Evolutionary conservation across 352 stramenopile genomes (phyloP).

Genomic region (Globisporangium cystogenes): DNA sequence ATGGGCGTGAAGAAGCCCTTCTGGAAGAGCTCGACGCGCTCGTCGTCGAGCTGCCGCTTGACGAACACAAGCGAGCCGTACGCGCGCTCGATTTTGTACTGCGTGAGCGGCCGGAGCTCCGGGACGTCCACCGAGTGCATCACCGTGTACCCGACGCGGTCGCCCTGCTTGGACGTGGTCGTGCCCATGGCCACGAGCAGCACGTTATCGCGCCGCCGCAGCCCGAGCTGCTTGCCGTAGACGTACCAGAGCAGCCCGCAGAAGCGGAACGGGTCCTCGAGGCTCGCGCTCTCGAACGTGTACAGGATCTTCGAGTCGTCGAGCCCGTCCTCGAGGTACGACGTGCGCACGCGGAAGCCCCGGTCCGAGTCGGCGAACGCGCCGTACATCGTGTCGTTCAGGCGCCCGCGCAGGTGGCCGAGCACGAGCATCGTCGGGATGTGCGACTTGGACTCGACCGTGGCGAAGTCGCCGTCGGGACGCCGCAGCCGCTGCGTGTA

Average conservation of each 20-base stretch:
- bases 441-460: slow-evolving; percentile 5
- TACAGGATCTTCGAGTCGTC: slow-evolving; percentile 13
- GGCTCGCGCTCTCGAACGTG: slow-evolving; percentile 9
- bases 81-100: slow-evolving; percentile 19
- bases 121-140: slow-evolving; percentile 30
- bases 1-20: slow-evolving; percentile 33
- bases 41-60: slow-evolving; percentile 30
- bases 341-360: slow-evolving; percentile 8
- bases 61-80: slow-evolving; percentile 33
- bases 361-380: slow-evolving; percentile 11
- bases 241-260: slow-evolving; percentile 11
- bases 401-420: slow-evolving; percentile 4
- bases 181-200: slow-evolving; percentile 26
- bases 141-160: slow-evolving; percentile 34
- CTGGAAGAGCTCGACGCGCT: slow-evolving; percentile 31
- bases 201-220: slow-evolving; percentile 26
- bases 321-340: slow-evolving; percentile 10
- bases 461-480: not conserved
- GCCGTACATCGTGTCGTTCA: slow-evolving; percentile 16
- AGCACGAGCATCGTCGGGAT: slow-evolving; percentile 14
- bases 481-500: slow-evolving; percentile 6
- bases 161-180: slow-evolving; percentile 18
- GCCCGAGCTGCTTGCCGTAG: slow-evolving; percentile 7
- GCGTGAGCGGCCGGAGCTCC: slow-evolving; percentile 7
- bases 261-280: slow-evolving; percentile 19